Base-by-base conservation (phyloP, 805 yeast genomes). In the Candida adriatica region DNA sequence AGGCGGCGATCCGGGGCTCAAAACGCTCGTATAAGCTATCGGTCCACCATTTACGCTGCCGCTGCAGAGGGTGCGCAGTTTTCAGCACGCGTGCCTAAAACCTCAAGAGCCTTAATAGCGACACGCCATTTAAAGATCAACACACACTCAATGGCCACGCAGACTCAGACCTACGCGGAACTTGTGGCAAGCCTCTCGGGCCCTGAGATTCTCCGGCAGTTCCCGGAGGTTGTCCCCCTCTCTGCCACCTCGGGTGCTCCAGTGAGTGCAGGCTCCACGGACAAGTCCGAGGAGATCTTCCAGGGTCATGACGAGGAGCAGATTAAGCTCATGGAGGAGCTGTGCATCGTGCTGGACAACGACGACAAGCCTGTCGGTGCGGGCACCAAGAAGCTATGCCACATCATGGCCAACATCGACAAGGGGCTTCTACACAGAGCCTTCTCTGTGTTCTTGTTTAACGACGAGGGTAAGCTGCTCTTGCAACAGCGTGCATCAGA, bases 401-500 rank as follows among this genome's bases (percentile, higher is more conserved):
- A 83, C 51, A 60, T 92, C 33, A 84, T 87, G 95, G 70, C 70
- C 26, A 88, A 88, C 58, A 92, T 92, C 49, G 68, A 87, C 31
- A 62, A 65, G 40, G 98, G 98, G 4, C 66, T 92, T 29, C 66
- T 92, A 38, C 99, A 92, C 61, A 74, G 99, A 46, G 97, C 97
- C 1, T 92, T 92, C 55, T 84, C 95, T 16, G 96, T 88, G n/a
- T 92, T 92, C 49, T 61, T 90, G 33, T 92, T 92, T 65, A 80
- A 87, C 56, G 73, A 72, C 15, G 73, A 83, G 27, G 76, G 77
- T 37, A 70, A 81, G 58, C 68, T 92, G 40, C 67, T 92, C 37
- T 66, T 92, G 45, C 99, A 92, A 62, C 96, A 90, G 62, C 76
- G 99, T 48, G 97, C 99, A 0, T 76, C 78, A 30, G 97, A 92